Base-by-base conservation (phyloP, 2,329 filamentous ascomycete genomes). In the Xylariales sp. region DNA sequence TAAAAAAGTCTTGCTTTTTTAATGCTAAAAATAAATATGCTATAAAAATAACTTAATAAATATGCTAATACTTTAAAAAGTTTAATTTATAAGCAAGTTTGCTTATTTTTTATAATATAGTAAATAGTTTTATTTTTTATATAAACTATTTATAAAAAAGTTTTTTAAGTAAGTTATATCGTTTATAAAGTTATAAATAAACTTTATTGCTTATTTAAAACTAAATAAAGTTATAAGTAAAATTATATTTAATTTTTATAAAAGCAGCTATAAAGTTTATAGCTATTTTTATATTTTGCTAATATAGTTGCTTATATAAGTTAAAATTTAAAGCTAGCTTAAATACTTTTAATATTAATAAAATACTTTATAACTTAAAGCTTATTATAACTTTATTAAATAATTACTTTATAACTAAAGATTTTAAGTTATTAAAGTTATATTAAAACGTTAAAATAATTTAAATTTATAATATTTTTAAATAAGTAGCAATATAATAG, bases 401-500 rank as follows among this genome's bases (percentile, higher is more conserved):
- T 9, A 30, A 56, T 18, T 48, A 16, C 16, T 52, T 57, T 3
- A 55, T n/a, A 18, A 39, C 36, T 45, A 43, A 43, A 14, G 28
- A 66, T 36, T 61, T 61, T 16, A n/a, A 6, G 43, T 58, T 65
- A 56, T 65, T 65, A 61, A 65, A 65, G 12, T 56, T 62, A 45
- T 61, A 45, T 53, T 66, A 65, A 28, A 65, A n/a, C n/a, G n/a
- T n/a, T n/a, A 50, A n/a, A 49, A 8, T 39, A 43, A 14, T 28
- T 43, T 16, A 12, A 46, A n/a, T n/a, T n/a, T n/a, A n/a, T n/a
- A n/a, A n/a, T n/a, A n/a, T n/a, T n/a, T n/a, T n/a, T n/a, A n/a
- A n/a, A n/a, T n/a, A n/a, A n/a, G n/a, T n/a, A n/a, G n/a, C n/a
- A 52, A 62, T 50, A 62, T 66, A 66, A 46, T 66, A 62, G 7